phyloP scores from a whole-genome alignment of 2,329 filamentous ascomycete species.

The Aureobasidium sp. region DNA sequence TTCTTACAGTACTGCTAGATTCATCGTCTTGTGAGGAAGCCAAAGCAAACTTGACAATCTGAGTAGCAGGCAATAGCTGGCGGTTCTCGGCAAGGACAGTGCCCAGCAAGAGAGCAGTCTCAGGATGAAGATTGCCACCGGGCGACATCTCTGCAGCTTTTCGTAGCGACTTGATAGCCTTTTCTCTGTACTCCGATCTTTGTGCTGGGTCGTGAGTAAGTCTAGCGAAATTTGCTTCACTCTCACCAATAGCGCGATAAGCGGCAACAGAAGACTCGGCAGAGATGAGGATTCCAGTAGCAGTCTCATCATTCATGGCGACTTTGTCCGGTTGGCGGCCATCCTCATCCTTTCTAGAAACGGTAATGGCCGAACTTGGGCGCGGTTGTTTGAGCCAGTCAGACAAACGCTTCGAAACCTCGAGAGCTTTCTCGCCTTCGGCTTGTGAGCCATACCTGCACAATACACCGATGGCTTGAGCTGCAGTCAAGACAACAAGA shows the following conservation, averaged over 20 bases:
- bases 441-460: conserved; percentile 71
- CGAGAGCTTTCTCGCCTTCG: conserved; percentile 71
- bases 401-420: conserved; percentile 64
- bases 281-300: conserved; percentile 42
- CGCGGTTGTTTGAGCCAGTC: conserved; percentile 62
- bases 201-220: conserved; percentile 68
- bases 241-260: conserved; percentile 79
- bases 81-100: conserved; percentile 83
- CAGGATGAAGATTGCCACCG: conserved; percentile 50
- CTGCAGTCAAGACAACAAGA: conserved; percentile 67
- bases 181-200: conserved; percentile 65
- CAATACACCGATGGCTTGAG: conserved; percentile 71
- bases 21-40: conserved; percentile 41
- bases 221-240: conserved; percentile 80
- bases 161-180: conserved; percentile 58
- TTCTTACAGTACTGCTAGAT: conserved; percentile 23
- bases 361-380: conserved; percentile 20
- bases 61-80: conserved; percentile 72
- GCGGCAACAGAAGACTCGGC: conserved; percentile 59
- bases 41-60: conserved; percentile 71
- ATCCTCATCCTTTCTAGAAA: conserved; percentile 15
- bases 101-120: conserved; percentile 72
- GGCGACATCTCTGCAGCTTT: conserved; percentile 6
- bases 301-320: conserved; percentile 25
- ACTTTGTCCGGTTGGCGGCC: conserved; percentile 16